Evolutionary conservation across 306 rosid genomes (phyloP).

Genomic region (Quercus rubra): DNA sequence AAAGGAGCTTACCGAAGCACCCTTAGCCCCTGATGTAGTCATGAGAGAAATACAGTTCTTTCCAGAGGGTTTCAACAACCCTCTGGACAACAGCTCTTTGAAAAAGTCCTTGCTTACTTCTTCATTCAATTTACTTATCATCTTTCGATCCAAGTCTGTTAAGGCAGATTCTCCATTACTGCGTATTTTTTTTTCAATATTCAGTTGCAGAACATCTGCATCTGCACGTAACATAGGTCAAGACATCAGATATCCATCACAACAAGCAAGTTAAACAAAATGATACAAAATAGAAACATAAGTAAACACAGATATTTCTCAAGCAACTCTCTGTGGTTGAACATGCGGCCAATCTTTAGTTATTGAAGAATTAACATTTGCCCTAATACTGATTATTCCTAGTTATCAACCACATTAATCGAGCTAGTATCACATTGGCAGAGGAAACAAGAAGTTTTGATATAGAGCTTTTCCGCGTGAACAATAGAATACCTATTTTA

Average conservation of each 20-base stretch:
- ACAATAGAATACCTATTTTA: constrained; percentile 50
- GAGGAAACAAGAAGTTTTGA: constrained; percentile 5
- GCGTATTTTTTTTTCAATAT: constrained; percentile 70
- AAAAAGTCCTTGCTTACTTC: constrained; percentile 66
- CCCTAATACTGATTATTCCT: not conserved
- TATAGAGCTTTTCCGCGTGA: not conserved
- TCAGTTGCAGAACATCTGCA: constrained; percentile 50
- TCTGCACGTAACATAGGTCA: constrained; percentile 48
- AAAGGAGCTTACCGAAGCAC: constrained; percentile 66
- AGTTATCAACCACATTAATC: not conserved
- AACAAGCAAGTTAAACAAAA: not conserved
- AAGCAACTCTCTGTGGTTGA: not conserved
- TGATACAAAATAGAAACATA: not conserved
- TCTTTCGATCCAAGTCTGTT: constrained; percentile 80
- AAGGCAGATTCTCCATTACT: constrained; percentile 82
- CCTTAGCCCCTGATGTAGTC: constrained; percentile 99
- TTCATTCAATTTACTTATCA: constrained; percentile 73
- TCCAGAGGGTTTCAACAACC: constrained; percentile 69
- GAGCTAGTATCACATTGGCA: constrained; percentile 7
- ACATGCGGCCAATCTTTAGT: not conserved
- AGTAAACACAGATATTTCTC: not conserved
- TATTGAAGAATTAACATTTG: not conserved
- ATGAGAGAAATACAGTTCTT: constrained; percentile 91
- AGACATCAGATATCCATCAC: not conserved
- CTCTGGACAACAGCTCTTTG: constrained; percentile 72